These are phyloP conservation scores for Geotrichum armillariae DNA, from an alignment of 1,139 yeast species.

Conservation along the genomic window DNA sequence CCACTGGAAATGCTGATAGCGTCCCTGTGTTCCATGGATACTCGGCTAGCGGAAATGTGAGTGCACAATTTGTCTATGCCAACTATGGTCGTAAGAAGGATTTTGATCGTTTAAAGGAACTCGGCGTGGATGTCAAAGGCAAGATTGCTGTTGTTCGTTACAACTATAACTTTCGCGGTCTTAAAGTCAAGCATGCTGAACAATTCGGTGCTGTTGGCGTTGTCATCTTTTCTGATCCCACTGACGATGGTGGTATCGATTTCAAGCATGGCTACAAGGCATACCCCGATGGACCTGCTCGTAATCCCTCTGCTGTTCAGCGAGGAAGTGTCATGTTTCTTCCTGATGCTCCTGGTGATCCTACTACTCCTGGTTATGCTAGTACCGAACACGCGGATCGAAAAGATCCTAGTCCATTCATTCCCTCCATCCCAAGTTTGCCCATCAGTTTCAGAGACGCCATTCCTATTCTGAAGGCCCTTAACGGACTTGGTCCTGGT, in stretches of 20 bases:
- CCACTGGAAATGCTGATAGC: conserved; percentile 48
- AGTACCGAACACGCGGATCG: conserved; percentile 54
- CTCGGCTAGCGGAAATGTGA: conserved; percentile 67
- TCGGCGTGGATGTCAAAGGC: conserved; percentile 50
- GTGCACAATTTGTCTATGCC: conserved; percentile 58
- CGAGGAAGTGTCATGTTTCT: conserved; percentile 83
- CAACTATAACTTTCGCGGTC: conserved; percentile 61
- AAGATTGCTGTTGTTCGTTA: conserved; percentile 61
- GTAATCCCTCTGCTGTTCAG: conserved; percentile 70
- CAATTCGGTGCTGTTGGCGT: conserved; percentile 62
- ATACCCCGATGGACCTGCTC: conserved; percentile 68
- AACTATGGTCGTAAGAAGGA: conserved; percentile 62
- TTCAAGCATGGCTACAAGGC: conserved; percentile 53
- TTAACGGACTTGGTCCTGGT: conserved; percentile 55
- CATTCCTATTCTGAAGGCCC: conserved; percentile 51
- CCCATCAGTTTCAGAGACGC: conserved; percentile 63
- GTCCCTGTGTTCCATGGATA: conserved; percentile 68
- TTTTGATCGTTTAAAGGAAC: conserved; percentile 46
- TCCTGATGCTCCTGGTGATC: conserved; percentile 82
- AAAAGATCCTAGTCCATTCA: conserved; percentile 48
- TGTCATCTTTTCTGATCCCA: conserved; percentile 64
- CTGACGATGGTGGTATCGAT: conserved; percentile 55
- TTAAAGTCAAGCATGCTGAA: conserved; percentile 68
- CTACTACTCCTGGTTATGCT: conserved; percentile 83
- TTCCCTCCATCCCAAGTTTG: conserved; percentile 61